Conservation (phyloP, 768 basidiomycete species). For the Trametes cinnabarina region DNA sequence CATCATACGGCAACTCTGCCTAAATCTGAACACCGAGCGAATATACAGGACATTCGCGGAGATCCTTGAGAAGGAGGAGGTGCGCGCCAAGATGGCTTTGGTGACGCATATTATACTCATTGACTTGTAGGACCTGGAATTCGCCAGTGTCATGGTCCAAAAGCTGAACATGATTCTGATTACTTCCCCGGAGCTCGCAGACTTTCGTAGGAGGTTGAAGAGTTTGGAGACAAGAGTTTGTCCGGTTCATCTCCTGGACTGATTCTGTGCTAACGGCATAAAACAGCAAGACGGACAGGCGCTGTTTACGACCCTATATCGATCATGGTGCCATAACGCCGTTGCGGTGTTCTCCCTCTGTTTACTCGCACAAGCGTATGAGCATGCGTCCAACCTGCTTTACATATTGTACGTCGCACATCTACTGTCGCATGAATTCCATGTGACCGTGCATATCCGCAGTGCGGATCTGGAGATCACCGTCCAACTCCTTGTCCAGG, state of each 20-base stretch:
- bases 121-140: constrained; percentile 80
- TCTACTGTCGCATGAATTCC: neutral
- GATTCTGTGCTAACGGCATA: neutral
- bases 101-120: neutral
- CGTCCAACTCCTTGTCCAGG: constrained; percentile 89
- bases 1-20: constrained; percentile 91
- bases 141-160: constrained; percentile 96
- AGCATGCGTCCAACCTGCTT: constrained; percentile 94
- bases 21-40: constrained; percentile 91
- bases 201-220: constrained; percentile 90
- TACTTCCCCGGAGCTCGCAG: constrained; percentile 92
- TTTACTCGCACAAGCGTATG: constrained; percentile 95
- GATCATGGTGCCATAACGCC: constrained; percentile 98
- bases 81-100: constrained; percentile 31
- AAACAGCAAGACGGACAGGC: constrained; percentile 91
- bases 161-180: constrained; percentile 96
- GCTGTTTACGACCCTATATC: constrained; percentile 88
- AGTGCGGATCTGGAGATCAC: constrained; percentile 98
- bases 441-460: neutral
- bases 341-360: constrained; percentile 96
- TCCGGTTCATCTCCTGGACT: constrained; percentile 6
- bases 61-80: constrained; percentile 97
- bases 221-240: constrained; percentile 88
- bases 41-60: constrained; percentile 97
- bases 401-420: constrained; percentile 78